phyloP scores from a whole-genome alignment of 257 asterid genomes.

The Phtheirospermum japonicum region DNA sequence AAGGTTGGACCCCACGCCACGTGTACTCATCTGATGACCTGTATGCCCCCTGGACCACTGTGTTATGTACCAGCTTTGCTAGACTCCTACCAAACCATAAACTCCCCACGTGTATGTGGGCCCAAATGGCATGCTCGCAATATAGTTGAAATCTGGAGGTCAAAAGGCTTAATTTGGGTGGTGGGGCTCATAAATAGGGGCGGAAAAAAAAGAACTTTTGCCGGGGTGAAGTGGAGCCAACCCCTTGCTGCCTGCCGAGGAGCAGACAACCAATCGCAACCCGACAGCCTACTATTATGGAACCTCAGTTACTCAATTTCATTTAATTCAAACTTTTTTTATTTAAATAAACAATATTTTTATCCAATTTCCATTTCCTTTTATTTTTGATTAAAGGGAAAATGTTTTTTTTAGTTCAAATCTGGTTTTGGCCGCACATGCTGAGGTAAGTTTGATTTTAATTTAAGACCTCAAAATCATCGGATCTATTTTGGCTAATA shows the following conservation, averaged over 20 bases:
- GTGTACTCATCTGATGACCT: constrained; percentile 23
- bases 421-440: too few species aligned
- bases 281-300: constrained; percentile 10
- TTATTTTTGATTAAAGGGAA: too few species aligned
- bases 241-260: constrained; percentile 40
- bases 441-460: too few species aligned
- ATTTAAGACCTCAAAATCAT: too few species aligned
- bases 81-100: too few species aligned
- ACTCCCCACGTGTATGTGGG: constrained; percentile 26
- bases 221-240: constrained; percentile 45
- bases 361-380: too few species aligned
- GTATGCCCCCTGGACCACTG: constrained; percentile 38
- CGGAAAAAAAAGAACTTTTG: constrained; percentile 14
- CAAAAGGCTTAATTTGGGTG: background rate
- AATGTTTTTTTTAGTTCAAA: too few species aligned
- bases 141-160: constrained; percentile 22
- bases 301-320: background rate
- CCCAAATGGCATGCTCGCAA: constrained; percentile 22
- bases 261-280: constrained; percentile 47
- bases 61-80: background rate
- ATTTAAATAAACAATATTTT: too few species aligned
- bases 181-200: background rate
- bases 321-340: too few species aligned
- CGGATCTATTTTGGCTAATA: too few species aligned
- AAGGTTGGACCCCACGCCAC: background rate